Base-by-base conservation (phyloP, 2,329 filamentous ascomycete genomes). In the Exophiala bonariae region DNA sequence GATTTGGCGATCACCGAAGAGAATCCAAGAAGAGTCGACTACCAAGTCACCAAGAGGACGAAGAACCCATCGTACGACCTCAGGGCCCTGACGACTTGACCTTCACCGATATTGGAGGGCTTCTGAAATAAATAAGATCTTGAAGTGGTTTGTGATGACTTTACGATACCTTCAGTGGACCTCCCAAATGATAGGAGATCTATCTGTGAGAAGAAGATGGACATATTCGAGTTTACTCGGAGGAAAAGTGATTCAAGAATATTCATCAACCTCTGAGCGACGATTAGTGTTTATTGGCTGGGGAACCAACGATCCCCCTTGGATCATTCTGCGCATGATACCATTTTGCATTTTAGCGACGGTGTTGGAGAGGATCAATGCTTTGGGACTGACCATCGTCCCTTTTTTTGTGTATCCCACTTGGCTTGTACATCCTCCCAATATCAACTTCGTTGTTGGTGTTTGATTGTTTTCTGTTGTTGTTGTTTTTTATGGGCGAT, bases 41-140 rank as follows among this genome's bases (percentile, higher is more conserved):
- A 13, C 2, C 65, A 63, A 47, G 59, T 60, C 13, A 56, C 63
- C 13, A 72, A 18, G 42, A 46, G 42, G 44, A 41, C 20, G 41
- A 44, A 31, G 19, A 81, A 53, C 81, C 49, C 9, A 39, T 26
- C n/a, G 14, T 39, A 20, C 32, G 34, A 84, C 54, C 61, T 83
- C 1, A 76, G 79, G 13, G 49, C 10, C 50, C 49, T 13, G 56
- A 60, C 33, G 52, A 56, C 22, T 61, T 83, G 4, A 69, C 66
- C 26, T 33, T 63, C 20, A 46, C 47, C 7, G 61, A 63, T 42
- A 58, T 53, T 18, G 61, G 61, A 18, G 58, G 61, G 3, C 40
- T 62, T 8, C 32, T 62, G 20, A 50, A 31, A 44, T 57, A 50
- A 56, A 13, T n/a, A n/a, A n/a, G n/a, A n/a, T 16, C 16, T 36